Conservation (phyloP, 495 filamentous ascomycete genomes). For the Jackrogersella minutella region DNA sequence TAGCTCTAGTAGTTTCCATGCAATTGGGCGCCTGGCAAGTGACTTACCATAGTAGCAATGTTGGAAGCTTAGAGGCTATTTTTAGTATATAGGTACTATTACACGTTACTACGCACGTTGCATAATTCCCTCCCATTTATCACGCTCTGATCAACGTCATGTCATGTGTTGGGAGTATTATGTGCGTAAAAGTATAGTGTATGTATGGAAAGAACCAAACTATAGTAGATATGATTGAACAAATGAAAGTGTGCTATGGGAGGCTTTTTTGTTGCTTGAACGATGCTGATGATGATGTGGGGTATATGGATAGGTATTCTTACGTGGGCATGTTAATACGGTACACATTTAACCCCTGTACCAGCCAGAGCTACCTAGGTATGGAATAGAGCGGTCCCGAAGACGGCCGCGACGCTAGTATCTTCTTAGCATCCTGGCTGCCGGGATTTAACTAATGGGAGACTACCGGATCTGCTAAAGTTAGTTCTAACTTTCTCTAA, state of each 20-base stretch:
- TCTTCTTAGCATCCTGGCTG: too few species aligned
- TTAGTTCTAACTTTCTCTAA: background rate
- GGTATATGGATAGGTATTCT: slow-evolving; percentile 2
- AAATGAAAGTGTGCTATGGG: slow-evolving; percentile 8
- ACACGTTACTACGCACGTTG: background rate
- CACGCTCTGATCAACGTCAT: slow-evolving; percentile 13
- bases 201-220: too few species aligned
- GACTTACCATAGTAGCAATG: background rate
- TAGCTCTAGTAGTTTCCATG: slow-evolving; percentile 4
- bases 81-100: background rate
- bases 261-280: slow-evolving; percentile 2
- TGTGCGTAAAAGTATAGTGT: background rate
- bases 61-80: background rate
- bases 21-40: background rate
- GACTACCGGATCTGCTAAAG: background rate
- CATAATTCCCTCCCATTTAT: background rate
- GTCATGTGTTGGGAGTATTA: slow-evolving; percentile 1
- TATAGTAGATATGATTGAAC: background rate
- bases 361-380: background rate
- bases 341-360: background rate
- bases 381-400: too few species aligned
- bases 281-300: slow-evolving; percentile 21
- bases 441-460: background rate
- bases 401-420: too few species aligned
- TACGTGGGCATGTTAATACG: background rate